phyloP scores from a whole-genome alignment of 768 basidiomycete genomes.

The Kwoniella sp. region DNA sequence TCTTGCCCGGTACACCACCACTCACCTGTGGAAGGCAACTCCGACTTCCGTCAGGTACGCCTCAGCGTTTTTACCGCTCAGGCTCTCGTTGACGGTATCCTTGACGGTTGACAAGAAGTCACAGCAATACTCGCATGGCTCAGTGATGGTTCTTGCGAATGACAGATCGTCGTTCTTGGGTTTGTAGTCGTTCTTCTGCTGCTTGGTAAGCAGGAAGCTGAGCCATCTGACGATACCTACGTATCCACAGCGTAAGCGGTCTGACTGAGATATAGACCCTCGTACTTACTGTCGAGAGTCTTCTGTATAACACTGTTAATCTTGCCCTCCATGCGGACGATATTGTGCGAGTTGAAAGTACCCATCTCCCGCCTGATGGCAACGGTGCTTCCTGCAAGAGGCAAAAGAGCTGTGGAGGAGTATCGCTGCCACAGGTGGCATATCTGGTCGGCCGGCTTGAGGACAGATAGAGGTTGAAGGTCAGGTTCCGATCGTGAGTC shows the following conservation, averaged over 20 bases:
- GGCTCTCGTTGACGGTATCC: constrained; percentile 65
- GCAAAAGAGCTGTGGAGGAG: constrained; percentile 80
- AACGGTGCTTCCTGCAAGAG: constrained; percentile 70
- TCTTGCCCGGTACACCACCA: neutral
- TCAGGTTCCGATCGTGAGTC: constrained; percentile 79
- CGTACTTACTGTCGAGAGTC: constrained; percentile 67
- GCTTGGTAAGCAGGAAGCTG: constrained; percentile 70
- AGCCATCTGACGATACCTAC: constrained; percentile 73
- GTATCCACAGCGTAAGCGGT: neutral
- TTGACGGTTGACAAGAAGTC: constrained; percentile 76
- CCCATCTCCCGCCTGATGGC: constrained; percentile 88
- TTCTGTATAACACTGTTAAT: constrained; percentile 75
- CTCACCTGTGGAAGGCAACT: constrained; percentile 81
- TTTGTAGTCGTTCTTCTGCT: constrained; percentile 95
- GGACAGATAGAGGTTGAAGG: constrained; percentile 61
- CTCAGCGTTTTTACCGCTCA: constrained; percentile 91
- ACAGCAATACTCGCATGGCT: constrained; percentile 81
- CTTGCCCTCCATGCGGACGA: constrained; percentile 77
- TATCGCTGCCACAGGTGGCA: constrained; percentile 98
- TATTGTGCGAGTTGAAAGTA: constrained; percentile 80
- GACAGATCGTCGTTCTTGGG: constrained; percentile 93
- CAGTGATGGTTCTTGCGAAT: constrained; percentile 89
- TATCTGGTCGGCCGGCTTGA: constrained; percentile 74
- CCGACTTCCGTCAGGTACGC: constrained; percentile 90
- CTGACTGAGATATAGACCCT: neutral